Conservation (phyloP, 106 monocot species). For the Triglochin maritima region DNA sequence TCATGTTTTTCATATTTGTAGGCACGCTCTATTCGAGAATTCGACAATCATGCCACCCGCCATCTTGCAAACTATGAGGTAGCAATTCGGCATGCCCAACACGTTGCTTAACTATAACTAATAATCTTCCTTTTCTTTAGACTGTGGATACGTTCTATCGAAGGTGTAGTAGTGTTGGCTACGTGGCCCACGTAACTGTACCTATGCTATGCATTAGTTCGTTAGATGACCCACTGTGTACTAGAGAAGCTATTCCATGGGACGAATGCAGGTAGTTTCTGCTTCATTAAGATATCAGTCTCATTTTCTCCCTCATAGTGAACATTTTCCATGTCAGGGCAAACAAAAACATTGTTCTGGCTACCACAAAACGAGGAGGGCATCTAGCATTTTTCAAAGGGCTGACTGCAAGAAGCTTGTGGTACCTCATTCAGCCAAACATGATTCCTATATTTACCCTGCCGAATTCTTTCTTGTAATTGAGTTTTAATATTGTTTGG, state of each 20-base stretch:
- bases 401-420: conserved; percentile 50
- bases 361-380: conserved; percentile 73
- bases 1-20: too few species aligned
- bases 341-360: conserved; percentile 86
- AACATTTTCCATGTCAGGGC: conserved; percentile 24
- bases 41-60: conserved; percentile 81
- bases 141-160: conserved; percentile 95
- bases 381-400: conserved; percentile 94
- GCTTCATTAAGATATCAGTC: conserved; percentile 3
- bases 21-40: conserved; percentile 78
- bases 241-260: conserved; percentile 96
- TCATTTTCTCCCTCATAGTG: too few species aligned
- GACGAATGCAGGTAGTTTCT: conserved; percentile 77
- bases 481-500: too few species aligned
- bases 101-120: too few species aligned
- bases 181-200: conserved; percentile 47
- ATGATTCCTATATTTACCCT: too few species aligned
- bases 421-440: too few species aligned
- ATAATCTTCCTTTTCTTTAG: conserved; percentile 29
- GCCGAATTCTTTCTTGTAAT: too few species aligned
- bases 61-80: conserved; percentile 85
- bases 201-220: conserved; percentile 84
- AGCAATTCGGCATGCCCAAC: too few species aligned
- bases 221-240: conserved; percentile 92
- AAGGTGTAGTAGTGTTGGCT: conserved; percentile 63